Evolutionary conservation across 2,329 filamentous ascomycete genomes (phyloP).

Genomic region (Stemphylium beticola): DNA sequence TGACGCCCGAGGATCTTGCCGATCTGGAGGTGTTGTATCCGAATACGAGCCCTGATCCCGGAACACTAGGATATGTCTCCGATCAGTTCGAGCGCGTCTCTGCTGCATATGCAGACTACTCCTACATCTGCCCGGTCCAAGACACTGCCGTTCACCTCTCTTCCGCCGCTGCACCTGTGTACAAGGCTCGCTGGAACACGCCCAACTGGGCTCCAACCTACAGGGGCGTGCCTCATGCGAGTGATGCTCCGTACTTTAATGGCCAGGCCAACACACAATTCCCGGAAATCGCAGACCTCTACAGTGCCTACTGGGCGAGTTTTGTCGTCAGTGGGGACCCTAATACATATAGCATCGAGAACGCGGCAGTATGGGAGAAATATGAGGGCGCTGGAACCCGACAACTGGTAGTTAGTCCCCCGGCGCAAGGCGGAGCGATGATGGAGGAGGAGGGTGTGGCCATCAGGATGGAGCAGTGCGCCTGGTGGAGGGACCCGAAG

Average conservation of each 20-base stretch:
- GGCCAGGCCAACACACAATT: slow-evolving; percentile 34
- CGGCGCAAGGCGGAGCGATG: slow-evolving; percentile 25
- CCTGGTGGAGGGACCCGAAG: slow-evolving; percentile 43
- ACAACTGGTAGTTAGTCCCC: slow-evolving; percentile 34
- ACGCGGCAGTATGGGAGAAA: slow-evolving; percentile 37
- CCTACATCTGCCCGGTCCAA: slow-evolving; percentile 46
- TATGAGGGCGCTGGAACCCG: slow-evolving; percentile 27
- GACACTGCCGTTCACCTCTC: slow-evolving; percentile 38
- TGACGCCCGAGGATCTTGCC: slow-evolving; percentile 35
- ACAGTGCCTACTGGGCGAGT: slow-evolving; percentile 45
- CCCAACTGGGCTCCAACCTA: slow-evolving; percentile 36
- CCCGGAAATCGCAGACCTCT: slow-evolving; percentile 39
- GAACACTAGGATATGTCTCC: slow-evolving; percentile 48
- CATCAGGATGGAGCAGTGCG: slow-evolving; percentile 39
- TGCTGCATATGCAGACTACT: slow-evolving; percentile 49
- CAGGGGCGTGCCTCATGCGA: slow-evolving; percentile 43
- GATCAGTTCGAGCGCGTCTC: slow-evolving; percentile 54
- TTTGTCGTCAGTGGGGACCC: slow-evolving; percentile 46
- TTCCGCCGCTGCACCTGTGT: slow-evolving; percentile 32
- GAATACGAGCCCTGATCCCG: slow-evolving; percentile 17
- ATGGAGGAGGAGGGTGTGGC: slow-evolving; percentile 36
- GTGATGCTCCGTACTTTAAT: slow-evolving; percentile 41
- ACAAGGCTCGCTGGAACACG: slow-evolving; percentile 47
- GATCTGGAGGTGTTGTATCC: slow-evolving; percentile 43
- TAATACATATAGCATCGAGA: slow-evolving; percentile 32